These are phyloP conservation scores for Populus ilicifolia DNA, from an alignment of 345 rosid species.

Conservation along the genomic window DNA sequence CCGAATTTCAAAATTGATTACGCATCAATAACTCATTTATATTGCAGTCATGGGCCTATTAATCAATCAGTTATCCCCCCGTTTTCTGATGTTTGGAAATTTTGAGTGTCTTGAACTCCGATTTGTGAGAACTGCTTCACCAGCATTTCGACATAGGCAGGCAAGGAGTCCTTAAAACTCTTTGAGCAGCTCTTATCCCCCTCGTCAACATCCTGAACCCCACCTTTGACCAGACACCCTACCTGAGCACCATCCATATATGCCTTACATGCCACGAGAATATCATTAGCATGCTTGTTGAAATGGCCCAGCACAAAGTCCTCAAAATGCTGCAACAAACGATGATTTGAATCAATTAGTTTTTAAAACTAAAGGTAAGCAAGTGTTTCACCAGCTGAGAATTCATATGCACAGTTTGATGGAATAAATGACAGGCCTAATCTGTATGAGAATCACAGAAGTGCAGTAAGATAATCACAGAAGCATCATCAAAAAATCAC, in stretches of 20 bases:
- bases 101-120: conserved; percentile 45
- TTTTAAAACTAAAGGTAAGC: not conserved
- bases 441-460: not conserved
- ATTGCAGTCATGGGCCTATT: conserved; percentile 11
- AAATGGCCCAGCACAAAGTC: conserved; percentile 74
- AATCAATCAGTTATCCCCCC: not conserved
- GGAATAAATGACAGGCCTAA: not conserved
- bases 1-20: conserved; percentile 18
- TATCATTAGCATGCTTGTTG: conserved; percentile 50
- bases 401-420: not conserved
- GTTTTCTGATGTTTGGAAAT: conserved; percentile 21
- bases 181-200: conserved; percentile 40
- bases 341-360: conserved; percentile 6
- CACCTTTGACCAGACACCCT: conserved; percentile 53
- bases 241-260: conserved; percentile 69
- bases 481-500: not conserved
- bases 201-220: conserved; percentile 47
- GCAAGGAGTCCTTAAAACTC: conserved; percentile 41
- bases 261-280: conserved; percentile 69
- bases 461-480: not conserved
- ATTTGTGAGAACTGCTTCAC: conserved; percentile 43
- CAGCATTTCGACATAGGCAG: conserved; percentile 35
- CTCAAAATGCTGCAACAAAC: conserved; percentile 63
- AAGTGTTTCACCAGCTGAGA: not conserved
- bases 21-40: not conserved